Evolutionary conservation across 257 asterid species (phyloP), one percentile per base, ranked within the genome.

Genomic region (Plantago major): DNA sequence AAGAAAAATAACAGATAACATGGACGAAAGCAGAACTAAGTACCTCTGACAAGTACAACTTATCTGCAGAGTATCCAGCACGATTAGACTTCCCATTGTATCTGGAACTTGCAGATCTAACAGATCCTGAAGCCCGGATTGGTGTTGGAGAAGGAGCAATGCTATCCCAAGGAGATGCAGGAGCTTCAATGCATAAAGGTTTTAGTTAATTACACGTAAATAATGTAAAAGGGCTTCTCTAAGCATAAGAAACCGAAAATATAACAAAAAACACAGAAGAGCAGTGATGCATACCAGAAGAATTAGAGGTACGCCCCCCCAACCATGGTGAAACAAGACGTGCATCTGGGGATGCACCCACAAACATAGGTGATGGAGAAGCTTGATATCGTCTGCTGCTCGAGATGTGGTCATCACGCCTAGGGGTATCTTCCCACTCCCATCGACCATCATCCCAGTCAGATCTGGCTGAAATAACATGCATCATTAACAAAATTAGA

Each of bases 381-480:
- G 80, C 87, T 59, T 74, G 87, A 71, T 87, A 62, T 61, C 65
- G 79, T 65, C 84, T 78, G 68, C 78, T 81, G 69, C 84, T 71
- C 49, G 82, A 47, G 70, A 76, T 58, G 59, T 58, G 82, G 44
- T 82, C 75, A 66, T 85, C 94, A 5, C 84, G 88, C 38, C 78
- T 81, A 48, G 97, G 97, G 57, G 88, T 67, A 65, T 89, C 97
- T 77, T 83, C 87, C 99, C 99, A 89, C 72, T 93, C 97, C 96
- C 96, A 89, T 67, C 83, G 80, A 60, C 97, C 95, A 71, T 93
- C 95, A 75, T 93, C 97, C 99, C 99, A 93, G 47, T 89, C 90
- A 73, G 95, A 89, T 74, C 86, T 85, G 55, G 83, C 99, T 89
- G 81, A 70, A 79, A 63, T 57, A 30, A 58, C 64, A n/a, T n/a